Evolutionary conservation across 768 basidiomycete species (phyloP).

Genomic region (Lenzites betulinus): DNA sequence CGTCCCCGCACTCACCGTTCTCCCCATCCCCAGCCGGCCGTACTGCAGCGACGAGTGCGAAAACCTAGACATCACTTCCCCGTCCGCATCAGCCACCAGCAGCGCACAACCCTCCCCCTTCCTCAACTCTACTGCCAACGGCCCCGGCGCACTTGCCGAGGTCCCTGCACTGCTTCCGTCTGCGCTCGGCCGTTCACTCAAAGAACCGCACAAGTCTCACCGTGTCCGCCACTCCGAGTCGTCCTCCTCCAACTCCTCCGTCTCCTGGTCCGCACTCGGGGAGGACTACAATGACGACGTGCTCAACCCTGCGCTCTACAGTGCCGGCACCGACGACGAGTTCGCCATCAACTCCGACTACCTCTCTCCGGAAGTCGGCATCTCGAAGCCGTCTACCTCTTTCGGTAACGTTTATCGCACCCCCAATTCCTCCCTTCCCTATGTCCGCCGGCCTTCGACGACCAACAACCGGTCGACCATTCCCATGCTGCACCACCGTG

Average conservation of each 20-base stretch:
- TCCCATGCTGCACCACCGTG: conserved; percentile 55
- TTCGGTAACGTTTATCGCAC: conserved; percentile 28
- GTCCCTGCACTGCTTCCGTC: conserved; percentile 67
- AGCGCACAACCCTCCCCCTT: conserved; percentile 71
- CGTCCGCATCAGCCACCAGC: conserved; percentile 66
- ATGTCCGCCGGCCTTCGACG: conserved; percentile 68
- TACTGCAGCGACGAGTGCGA: conserved; percentile 77
- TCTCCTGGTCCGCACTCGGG: conserved; percentile 63
- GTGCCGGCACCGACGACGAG: conserved; percentile 32
- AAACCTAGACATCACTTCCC: conserved; percentile 60
- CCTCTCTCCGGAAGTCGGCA: conserved; percentile 38
- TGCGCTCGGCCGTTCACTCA: conserved; percentile 56
- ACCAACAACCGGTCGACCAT: conserved; percentile 69
- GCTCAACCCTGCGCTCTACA: conserved; percentile 32
- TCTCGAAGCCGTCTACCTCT: conserved; percentile 44
- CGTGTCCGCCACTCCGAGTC: conserved; percentile 57
- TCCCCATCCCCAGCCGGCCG: conserved; percentile 46
- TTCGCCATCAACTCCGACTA: conserved; percentile 42
- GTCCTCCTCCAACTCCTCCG: conserved; percentile 65
- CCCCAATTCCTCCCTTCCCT: conserved; percentile 52
- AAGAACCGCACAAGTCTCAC: conserved; percentile 39
- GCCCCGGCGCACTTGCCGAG: conserved; percentile 46
- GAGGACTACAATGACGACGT: conserved; percentile 64
- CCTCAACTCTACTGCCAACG: conserved; percentile 45
- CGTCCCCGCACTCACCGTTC: conserved; percentile 14